These are phyloP conservation scores for Colletotrichum scovillei DNA, from an alignment of 2,329 filamentous ascomycete species.

Conservation along the genomic window DNA sequence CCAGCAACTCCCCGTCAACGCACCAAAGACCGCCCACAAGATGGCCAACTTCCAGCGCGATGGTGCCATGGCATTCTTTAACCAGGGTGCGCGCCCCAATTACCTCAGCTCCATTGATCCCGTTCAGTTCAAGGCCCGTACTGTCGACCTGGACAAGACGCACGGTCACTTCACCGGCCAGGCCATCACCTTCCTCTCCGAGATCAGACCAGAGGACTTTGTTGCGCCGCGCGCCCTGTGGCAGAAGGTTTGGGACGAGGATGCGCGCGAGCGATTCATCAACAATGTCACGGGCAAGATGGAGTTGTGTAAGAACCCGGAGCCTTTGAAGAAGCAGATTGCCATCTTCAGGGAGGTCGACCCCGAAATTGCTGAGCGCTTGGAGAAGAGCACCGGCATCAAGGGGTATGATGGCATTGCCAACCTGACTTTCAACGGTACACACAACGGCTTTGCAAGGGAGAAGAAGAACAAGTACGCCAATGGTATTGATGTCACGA, in stretches of 20 bases:
- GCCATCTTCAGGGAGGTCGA: constrained; percentile 73
- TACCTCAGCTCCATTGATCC: constrained; percentile 48
- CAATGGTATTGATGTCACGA: constrained; percentile 55
- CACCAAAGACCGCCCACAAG: constrained; percentile 35
- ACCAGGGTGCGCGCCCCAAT: constrained; percentile 58
- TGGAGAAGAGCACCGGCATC: constrained; percentile 73
- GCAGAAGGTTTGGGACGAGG: constrained; percentile 62
- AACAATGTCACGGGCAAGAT: constrained; percentile 72
- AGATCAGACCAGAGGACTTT: constrained; percentile 52
- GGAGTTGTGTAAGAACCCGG: constrained; percentile 65
- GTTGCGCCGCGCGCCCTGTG: constrained; percentile 39
- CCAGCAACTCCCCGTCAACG: constrained; percentile 65
- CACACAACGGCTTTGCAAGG: constrained; percentile 70
- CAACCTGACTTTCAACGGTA: constrained; percentile 67
- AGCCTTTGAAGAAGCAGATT: constrained; percentile 73
- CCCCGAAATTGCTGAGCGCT: constrained; percentile 64
- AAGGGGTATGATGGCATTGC: constrained; percentile 70
- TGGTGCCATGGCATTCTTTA: constrained; percentile 49
- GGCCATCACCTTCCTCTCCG: constrained; percentile 50
- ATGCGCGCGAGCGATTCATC: constrained; percentile 68
- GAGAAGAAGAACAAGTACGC: constrained; percentile 57
- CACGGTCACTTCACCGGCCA: constrained; percentile 52
- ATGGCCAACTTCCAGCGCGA: constrained; percentile 49
- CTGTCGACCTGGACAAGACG: constrained; percentile 49
- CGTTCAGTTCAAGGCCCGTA: constrained; percentile 48